Evolutionary conservation across 352 stramenopile genomes (phyloP).

Genomic region (Peronospora farinosa): DNA sequence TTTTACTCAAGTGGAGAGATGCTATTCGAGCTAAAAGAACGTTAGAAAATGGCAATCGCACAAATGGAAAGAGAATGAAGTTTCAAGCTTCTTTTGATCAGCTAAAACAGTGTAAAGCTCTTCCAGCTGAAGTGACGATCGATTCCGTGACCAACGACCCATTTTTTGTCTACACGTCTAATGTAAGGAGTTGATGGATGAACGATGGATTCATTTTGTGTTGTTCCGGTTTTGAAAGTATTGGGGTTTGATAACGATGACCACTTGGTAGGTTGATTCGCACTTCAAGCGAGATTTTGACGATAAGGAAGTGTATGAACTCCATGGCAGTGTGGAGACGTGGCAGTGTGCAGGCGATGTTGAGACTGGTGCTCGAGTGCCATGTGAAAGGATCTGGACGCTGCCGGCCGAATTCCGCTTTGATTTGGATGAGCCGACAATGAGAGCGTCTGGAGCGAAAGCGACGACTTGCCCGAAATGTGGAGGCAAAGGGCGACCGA

Average conservation of each 20-base stretch:
- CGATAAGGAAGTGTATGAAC: constrained; percentile 74
- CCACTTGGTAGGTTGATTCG: constrained; percentile 64
- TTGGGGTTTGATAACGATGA: not conserved
- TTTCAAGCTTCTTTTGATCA: constrained; percentile 39
- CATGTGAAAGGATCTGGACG: constrained; percentile 51
- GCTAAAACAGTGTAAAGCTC: constrained; percentile 27
- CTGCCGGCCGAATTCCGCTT: constrained; percentile 52
- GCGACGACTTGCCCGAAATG: constrained; percentile 51
- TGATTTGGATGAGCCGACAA: constrained; percentile 52
- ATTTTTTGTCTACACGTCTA: constrained; percentile 91
- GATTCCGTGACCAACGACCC: constrained; percentile 44
- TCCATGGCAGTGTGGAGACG: constrained; percentile 83
- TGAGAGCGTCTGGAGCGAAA: constrained; percentile 40
- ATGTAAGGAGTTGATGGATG: constrained; percentile 42
- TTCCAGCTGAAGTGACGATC: constrained; percentile 25
- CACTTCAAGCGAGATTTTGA: constrained; percentile 81
- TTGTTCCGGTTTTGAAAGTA: not conserved
- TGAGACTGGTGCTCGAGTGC: constrained; percentile 27
- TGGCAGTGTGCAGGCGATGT: constrained; percentile 66
- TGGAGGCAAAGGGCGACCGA: constrained; percentile 59
- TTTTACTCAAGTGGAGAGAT: constrained; percentile 56
- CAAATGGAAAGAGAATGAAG: constrained; percentile 12
- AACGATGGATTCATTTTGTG: not conserved
- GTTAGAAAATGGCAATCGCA: constrained; percentile 10
- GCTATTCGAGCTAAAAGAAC: constrained; percentile 15